phyloP scores from a whole-genome alignment of 495 filamentous ascomycete species.

The Neurospora sp. region DNA sequence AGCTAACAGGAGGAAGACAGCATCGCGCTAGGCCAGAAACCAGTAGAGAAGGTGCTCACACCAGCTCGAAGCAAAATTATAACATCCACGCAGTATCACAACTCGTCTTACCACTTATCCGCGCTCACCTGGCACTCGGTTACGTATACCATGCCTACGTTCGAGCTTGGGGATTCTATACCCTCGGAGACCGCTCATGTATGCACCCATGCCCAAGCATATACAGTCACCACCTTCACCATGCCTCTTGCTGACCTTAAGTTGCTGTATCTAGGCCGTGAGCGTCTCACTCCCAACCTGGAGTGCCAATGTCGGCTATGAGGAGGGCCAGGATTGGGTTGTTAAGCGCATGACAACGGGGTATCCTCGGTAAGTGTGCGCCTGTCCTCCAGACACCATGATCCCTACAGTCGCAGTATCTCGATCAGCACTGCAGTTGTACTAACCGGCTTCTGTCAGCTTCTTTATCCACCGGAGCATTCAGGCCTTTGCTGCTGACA shows the following conservation, averaged over 20 bases:
- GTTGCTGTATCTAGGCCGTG: conserved; percentile 55
- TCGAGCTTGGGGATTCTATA: conserved; percentile 46
- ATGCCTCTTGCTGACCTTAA: neutral
- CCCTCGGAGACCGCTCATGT: conserved; percentile 53
- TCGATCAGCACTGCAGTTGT: neutral
- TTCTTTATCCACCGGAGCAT: conserved; percentile 91
- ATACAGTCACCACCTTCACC: conserved; percentile 14
- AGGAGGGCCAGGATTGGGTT: conserved; percentile 85
- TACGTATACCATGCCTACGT: conserved; percentile 23
- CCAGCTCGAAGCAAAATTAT: neutral
- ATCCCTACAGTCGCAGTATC: neutral
- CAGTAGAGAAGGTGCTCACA: neutral
- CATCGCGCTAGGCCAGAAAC: neutral
- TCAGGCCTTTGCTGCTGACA: conserved; percentile 56
- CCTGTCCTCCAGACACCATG: neutral
- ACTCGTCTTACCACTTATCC: neutral
- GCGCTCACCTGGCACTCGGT: neutral
- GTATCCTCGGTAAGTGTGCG: conserved; percentile 63
- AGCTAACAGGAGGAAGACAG: neutral
- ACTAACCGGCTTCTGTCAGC: conserved; percentile 27
- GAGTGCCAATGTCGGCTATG: conserved; percentile 81
- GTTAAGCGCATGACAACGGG: conserved; percentile 76
- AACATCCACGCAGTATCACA: neutral
- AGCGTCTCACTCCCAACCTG: conserved; percentile 95
- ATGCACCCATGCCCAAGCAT: neutral